Base-by-base conservation (phyloP, 345 rosid species). In the Pelargonium nanum region DNA sequence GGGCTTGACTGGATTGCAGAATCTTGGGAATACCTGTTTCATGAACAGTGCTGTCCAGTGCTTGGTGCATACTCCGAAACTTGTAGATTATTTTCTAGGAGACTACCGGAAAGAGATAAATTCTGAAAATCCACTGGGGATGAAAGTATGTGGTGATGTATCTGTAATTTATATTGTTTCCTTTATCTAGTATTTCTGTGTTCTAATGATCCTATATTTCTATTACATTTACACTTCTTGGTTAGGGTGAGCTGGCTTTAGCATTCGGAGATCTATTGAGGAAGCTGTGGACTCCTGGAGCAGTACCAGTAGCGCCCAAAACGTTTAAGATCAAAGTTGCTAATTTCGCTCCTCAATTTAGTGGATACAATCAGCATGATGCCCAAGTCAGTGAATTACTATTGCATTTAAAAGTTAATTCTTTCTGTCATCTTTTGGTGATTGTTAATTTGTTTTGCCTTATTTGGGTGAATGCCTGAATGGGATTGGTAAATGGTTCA, bases 21-120 rank as follows among this genome's bases (percentile, higher is more conserved):
- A 85, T 71, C 86, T 85, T 53, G 91, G 91, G 64, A 85, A 83
- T 72, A 85, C 88, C 64, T 85, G 88, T 75, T 85, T 85, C 73
- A 83, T 85, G 91, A 85, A 85, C 69, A 85, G 86, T 55, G 80
- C 91, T 69, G 58, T 83, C 53, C 91, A 83, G 72, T 85, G 88
- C 77, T 62, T 85, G 68, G 86, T 76, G 19, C 88, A 81, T 70
- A 77, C 81, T 3, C 82, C 88, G 22, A 72, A 83, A 79, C 79
- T 85, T 76, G 88, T 83, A 32, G 92, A 85, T 71, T 83, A 70
- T 73, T 85, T 83, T 45, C 81, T 85, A 44, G 83, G 92, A 66
- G 86, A 85, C 64, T 85, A 83, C 56, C 58, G 66, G 24, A 77
- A 77, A 64, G 86, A 83, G 68, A 76, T 83, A 71, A 81, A 83